Base-by-base conservation (phyloP, 1,284 basidiomycete genomes). In the Mycosarcoma mackinlayi region DNA sequence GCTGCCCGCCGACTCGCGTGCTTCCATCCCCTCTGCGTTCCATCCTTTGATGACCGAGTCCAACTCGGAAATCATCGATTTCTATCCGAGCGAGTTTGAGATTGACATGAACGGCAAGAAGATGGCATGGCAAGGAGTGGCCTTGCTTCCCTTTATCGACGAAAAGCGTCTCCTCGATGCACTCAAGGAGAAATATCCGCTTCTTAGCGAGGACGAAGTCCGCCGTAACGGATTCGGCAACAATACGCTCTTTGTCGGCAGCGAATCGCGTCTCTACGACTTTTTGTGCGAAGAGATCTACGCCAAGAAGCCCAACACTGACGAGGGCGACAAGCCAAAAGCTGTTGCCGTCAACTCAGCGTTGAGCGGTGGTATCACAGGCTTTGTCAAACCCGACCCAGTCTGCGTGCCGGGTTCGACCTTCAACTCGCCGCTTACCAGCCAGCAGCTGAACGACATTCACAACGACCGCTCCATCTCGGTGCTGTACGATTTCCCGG, bases 31-130 rank as follows among this genome's bases (percentile, higher is more conserved):
- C 0, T 82, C 86, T 25, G 87, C 89, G 0, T 94, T 96, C 86
- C 95, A 97, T 46, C 83, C 86, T 6, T 87, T 98, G 39, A 99
- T 99, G 96, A 89, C 87, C 5, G 88, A 92, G 3, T 87, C 89
- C 47, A 88, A 91, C 35, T 98, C 94, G 0, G 92, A 93, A 3
- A 97, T 98, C 82, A 89, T 93, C 70, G 96, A 99, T 81, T 98
- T 98, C 85, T 98, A 98, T 83, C 96, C 96, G 0, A 79, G 86
- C 6, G 89, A 91, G 18, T 99, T 99, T 83, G 88, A 94, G 75
- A 91, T 98, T 78, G 96, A 99, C 84, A 98, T 99, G 96, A 98
- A 98, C 81, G 96, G 96, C 66, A 98, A 98, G 85, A 93, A 92
- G 85, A 98, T 98, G 94, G 87, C 92, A 1, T 99, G 96, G 96